A percentile compares a stretch with the other conserved stretches of the same genome.
These are phyloP conservation scores for Pachyrhizus erosus DNA, from an alignment of 306 rosid species.

Conservation along the genomic window DNA sequence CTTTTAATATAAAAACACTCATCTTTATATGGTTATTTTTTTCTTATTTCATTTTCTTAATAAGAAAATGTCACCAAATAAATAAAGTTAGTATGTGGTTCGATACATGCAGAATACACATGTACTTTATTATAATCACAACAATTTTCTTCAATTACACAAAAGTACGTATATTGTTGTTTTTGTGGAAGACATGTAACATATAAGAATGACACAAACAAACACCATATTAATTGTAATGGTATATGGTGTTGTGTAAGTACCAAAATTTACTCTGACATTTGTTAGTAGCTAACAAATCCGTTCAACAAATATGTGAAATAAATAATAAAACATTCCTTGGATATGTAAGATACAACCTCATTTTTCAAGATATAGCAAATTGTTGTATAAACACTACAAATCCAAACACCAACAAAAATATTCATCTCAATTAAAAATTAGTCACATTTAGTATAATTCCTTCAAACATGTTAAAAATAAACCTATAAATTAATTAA, in stretches of 20 bases:
- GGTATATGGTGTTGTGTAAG: background rate
- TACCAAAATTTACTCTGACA: background rate
- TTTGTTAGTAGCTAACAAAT: constrained; percentile 15
- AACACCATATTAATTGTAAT: background rate
- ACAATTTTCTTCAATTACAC: background rate
- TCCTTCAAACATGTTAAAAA: background rate
- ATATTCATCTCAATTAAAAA: background rate
- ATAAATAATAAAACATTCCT: constrained; percentile 27
- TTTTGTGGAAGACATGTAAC: background rate
- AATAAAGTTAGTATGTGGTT: background rate
- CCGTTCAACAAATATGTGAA: background rate
- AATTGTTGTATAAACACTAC: constrained; percentile 2
- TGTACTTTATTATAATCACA: background rate
- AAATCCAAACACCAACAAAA: constrained; percentile 28
- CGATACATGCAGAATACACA: background rate
- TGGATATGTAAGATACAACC: constrained; percentile 20
- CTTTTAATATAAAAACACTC: background rate
- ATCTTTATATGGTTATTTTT: background rate
- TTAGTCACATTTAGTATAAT: background rate
- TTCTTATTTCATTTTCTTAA: background rate
- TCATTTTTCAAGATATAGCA: constrained; percentile 3
- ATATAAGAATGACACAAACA: background rate
- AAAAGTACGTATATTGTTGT: background rate
- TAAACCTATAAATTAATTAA: background rate
- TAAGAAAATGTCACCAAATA: background rate